phyloP scores from a whole-genome alignment of 495 filamentous ascomycete species.

The Xylaria grammica region DNA sequence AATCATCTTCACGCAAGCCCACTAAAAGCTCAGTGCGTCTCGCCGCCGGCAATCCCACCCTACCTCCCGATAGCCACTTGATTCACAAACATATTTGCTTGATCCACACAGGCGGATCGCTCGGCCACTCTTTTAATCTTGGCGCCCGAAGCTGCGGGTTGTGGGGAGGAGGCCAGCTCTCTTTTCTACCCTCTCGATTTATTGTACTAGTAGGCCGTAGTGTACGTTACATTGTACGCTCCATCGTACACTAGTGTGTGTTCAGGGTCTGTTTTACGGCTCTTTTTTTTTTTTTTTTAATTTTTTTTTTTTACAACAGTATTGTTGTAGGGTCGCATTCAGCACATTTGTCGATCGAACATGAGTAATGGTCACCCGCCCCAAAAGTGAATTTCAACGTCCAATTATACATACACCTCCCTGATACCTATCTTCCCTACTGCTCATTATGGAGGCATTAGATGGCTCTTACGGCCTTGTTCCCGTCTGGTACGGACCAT shows the following conservation, averaged over 20 bases:
- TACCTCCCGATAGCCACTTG: constrained; percentile 5
- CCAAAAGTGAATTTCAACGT: background rate
- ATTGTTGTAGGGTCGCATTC: background rate
- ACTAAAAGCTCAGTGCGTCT: background rate
- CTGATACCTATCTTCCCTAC: background rate
- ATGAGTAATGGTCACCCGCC: background rate
- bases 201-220: too few relatives aligned
- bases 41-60: constrained; percentile 10
- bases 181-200: too few relatives aligned
- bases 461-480: background rate
- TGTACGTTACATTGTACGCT: too few relatives aligned
- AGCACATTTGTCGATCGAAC: background rate
- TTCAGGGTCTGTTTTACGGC: too few relatives aligned
- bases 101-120: constrained; percentile 17
- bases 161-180: background rate
- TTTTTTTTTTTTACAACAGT: background rate
- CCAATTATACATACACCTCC: background rate
- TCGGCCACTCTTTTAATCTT: constrained; percentile 4
- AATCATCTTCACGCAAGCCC: background rate
- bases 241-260: too few relatives aligned
- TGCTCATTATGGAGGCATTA: background rate
- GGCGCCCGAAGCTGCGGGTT: background rate
- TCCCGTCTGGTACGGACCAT: background rate
- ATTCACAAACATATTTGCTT: constrained; percentile 6
- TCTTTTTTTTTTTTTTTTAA: too few relatives aligned